Evolutionary conservation across 1,284 basidiomycete genomes (phyloP), one percentile per base, ranked within the genome.

Genomic region (Ceratobasidium sp.): DNA sequence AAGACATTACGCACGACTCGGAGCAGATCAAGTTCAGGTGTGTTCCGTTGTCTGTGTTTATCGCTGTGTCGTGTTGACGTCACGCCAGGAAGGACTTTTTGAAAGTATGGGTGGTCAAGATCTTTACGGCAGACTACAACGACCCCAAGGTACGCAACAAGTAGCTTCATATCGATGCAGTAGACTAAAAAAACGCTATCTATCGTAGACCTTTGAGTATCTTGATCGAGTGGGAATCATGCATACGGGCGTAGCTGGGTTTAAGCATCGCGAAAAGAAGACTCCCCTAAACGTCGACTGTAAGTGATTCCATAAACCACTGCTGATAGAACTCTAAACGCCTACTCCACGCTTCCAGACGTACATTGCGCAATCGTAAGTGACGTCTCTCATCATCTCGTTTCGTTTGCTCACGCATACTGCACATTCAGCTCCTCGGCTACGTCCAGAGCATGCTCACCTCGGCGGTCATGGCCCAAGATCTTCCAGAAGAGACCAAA

Each of bases 261-360:
- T 77, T 57, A 75, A 75, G 66, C 75, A 77, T 55, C 64, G 75
- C 11, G 73, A 63, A 13, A 74, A 75, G 47, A 75, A 75, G 50
- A 70, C 72, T 16, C 73, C 71, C 9, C 61, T 75, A 28, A 41
- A 71, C 41, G 76, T 77, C 50, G 75, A 77, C 46, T 75, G 73
- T 72, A 41, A 74, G 73, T 64, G 38, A 38, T 28, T 13, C 50
- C 26, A n/a, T n/a, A 41, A n/a, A 7, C 35, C 18, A 3, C 28
- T 16, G 21, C 8, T n/a, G 30, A 28, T 18, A 13, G 41, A 49
- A 21, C 21, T 28, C 35, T n/a, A n/a, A n/a, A n/a, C n/a, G n/a
- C n/a, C n/a, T n/a, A n/a, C n/a, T n/a, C n/a, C n/a, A n/a, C 38
- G 26, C 32, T 66, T 23, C 26, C 43, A 74, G 73, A 75, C 35